These are phyloP conservation scores for Chlamydomonas sp. DNA, from an alignment of 139 green algal species.

Conservation along the genomic window DNA sequence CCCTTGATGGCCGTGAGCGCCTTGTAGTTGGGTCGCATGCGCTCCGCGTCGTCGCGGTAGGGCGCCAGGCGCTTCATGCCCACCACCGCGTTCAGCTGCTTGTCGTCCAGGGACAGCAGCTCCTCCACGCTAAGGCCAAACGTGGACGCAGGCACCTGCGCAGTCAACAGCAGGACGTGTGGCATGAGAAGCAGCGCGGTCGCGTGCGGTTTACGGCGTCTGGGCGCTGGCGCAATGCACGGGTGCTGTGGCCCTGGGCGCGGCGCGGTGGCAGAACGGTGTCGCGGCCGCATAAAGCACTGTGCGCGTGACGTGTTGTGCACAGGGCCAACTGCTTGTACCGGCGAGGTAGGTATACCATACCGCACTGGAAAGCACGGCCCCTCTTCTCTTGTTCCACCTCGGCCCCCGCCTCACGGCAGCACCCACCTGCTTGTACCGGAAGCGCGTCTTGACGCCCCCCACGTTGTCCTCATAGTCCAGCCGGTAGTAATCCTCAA, in stretches of 20 bases:
- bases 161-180: background rate
- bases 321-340: too few relatives aligned
- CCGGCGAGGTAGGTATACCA: too few relatives aligned
- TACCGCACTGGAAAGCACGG: constrained; percentile 1
- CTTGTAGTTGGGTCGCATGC: constrained; percentile 71
- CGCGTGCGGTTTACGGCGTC: background rate
- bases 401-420: background rate
- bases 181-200: background rate
- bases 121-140: constrained; percentile 88
- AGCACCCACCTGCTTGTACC: constrained; percentile 48
- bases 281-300: too few relatives aligned
- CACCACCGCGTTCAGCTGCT: constrained; percentile 68
- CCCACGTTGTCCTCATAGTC: constrained; percentile 92
- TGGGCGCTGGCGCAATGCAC: too few relatives aligned
- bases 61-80: constrained; percentile 89
- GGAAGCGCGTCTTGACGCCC: constrained; percentile 79
- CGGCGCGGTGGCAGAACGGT: too few relatives aligned
- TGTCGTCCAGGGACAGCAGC: constrained; percentile 74
- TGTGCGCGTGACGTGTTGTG: too few relatives aligned
- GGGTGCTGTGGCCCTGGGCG: too few relatives aligned
- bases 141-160: constrained; percentile 68
- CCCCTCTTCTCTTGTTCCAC: background rate
- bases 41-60: constrained; percentile 76
- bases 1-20: constrained; percentile 55
- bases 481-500: constrained; percentile 95